Evolutionary conservation across 1,139 yeast species (phyloP), one percentile per base, ranked within the genome.

Genomic region (Sugiyamaella pinicola): DNA sequence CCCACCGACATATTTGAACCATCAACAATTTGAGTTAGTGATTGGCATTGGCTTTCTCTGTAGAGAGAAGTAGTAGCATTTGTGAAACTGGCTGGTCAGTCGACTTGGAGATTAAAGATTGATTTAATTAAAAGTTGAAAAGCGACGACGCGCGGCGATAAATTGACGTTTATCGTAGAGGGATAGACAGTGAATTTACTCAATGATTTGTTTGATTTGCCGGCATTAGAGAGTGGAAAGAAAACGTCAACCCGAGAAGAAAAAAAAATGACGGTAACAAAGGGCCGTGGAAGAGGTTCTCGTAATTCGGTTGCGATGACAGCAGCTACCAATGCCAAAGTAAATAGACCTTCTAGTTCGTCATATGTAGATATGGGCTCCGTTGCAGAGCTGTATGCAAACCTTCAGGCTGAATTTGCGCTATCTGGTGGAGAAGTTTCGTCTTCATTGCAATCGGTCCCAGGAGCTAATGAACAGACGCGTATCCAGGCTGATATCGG

Each of bases 401-500:
- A 44, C 37, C 33, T 49, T 12, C 53, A 43, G n/a, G 48, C 53
- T 5, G 44, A 33, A 9, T 49, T 42, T 43, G 47, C 51, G 13
- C 17, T 41, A 26, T 34, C 47, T 12, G 51, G 46, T 15, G 51
- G 51, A 9, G 51, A 47, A 47, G 51, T 47, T 12, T 28, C 47
- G n/a, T 37, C 51, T 15, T 34, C 47, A 13, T 28, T 41, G 35
- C 51, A 39, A 29, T 41, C 51, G n/a, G 49, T 52, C 2, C 55
- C 55, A 17, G 42, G 45, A 19, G 6, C 47, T 3, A 31, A 29
- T 15, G 55, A 52, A 18, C 49, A 43, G 12, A 46, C 47, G 33
- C 52, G 49, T 12, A 42, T 52, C 13, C 55, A 52, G 13, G 49
- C 55, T 4, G 55, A 52, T 33, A 39, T 52, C 12, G 34, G 47